These are phyloP conservation scores for Lenzites betulinus DNA, from an alignment of 768 basidiomycete genomes.

Conservation along the genomic window DNA sequence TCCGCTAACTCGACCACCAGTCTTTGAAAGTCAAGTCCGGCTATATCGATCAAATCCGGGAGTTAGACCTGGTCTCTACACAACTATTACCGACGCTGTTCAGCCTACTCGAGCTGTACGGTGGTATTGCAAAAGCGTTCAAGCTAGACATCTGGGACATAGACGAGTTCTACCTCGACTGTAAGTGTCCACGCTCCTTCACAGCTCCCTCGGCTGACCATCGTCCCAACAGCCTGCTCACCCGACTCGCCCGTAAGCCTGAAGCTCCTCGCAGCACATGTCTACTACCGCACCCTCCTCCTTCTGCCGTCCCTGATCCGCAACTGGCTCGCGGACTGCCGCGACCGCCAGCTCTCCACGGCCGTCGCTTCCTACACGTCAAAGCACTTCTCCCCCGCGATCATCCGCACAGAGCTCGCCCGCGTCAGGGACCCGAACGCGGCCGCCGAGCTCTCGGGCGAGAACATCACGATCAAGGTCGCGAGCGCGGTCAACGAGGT, in stretches of 20 bases:
- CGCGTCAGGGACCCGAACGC: constrained; percentile 61
- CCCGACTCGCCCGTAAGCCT: constrained; percentile 51
- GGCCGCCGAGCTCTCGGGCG: constrained; percentile 63
- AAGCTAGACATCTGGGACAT: constrained; percentile 86
- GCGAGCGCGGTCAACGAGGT: constrained; percentile 76
- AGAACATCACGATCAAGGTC: constrained; percentile 81
- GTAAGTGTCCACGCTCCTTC: constrained; percentile 44
- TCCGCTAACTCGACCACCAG: constrained; percentile 40
- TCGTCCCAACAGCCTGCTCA: constrained; percentile 54
- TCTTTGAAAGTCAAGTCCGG: constrained; percentile 83
- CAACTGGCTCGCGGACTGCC: constrained; percentile 83
- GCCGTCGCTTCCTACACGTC: constrained; percentile 80
- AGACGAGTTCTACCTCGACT: constrained; percentile 76
- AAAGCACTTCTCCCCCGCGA: constrained; percentile 83
- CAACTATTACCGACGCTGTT: constrained; percentile 76
- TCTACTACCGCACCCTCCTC: constrained; percentile 86
- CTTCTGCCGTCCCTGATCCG: constrained; percentile 85
- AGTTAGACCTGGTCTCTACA: constrained; percentile 59
- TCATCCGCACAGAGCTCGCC: constrained; percentile 82
- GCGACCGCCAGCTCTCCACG: constrained; percentile 84
- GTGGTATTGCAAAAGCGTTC: constrained; percentile 63
- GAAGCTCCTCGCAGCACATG: constrained; percentile 76
- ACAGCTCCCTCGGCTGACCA: background rate
- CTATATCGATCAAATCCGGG: constrained; percentile 86
- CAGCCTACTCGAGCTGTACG: constrained; percentile 64